These are phyloP conservation scores for Balakata baccata DNA, from an alignment of 345 rosid genomes.

Conservation along the genomic window DNA sequence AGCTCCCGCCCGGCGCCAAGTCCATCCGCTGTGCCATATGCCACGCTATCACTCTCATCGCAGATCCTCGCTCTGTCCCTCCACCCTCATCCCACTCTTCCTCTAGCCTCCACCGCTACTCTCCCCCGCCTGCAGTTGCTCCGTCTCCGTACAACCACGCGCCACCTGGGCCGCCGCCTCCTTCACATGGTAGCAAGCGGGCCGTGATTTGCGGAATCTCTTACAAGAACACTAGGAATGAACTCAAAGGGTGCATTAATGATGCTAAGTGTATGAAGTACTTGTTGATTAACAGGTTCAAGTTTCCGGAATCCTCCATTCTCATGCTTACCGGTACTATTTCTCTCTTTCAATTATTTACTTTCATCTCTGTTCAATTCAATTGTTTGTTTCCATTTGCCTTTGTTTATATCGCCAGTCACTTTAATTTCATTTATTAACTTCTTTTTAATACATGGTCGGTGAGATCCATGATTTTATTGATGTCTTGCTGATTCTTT, in stretches of 20 bases:
- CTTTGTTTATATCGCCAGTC: not conserved
- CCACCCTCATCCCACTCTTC: slow-evolving; percentile 10
- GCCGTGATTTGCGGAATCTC: slow-evolving; percentile 77
- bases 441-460: too few species aligned
- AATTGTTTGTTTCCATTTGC: not conserved
- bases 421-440: not conserved
- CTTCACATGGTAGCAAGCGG: slow-evolving; percentile 58
- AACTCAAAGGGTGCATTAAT: slow-evolving; percentile 81
- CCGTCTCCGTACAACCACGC: slow-evolving; percentile 47
- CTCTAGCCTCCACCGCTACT: slow-evolving; percentile 15
- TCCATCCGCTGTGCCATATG: slow-evolving; percentile 79
- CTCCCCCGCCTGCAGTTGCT: slow-evolving; percentile 20
- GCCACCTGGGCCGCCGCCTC: slow-evolving; percentile 51
- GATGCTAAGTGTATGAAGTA: slow-evolving; percentile 87
- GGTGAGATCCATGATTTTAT: too few species aligned
- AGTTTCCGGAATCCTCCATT: slow-evolving; percentile 77
- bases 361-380: not conserved
- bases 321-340: slow-evolving; percentile 64
- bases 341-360: not conserved
- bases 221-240: slow-evolving; percentile 47
- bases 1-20: slow-evolving; percentile 59
- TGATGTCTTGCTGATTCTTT: not conserved
- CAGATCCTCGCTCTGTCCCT: slow-evolving; percentile 32
- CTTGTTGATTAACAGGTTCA: slow-evolving; percentile 68
- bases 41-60: slow-evolving; percentile 44